Evolutionary conservation across 768 basidiomycete genomes (phyloP), one percentile per base, ranked within the genome.

Genomic region (Termitomyces sp.): DNA sequence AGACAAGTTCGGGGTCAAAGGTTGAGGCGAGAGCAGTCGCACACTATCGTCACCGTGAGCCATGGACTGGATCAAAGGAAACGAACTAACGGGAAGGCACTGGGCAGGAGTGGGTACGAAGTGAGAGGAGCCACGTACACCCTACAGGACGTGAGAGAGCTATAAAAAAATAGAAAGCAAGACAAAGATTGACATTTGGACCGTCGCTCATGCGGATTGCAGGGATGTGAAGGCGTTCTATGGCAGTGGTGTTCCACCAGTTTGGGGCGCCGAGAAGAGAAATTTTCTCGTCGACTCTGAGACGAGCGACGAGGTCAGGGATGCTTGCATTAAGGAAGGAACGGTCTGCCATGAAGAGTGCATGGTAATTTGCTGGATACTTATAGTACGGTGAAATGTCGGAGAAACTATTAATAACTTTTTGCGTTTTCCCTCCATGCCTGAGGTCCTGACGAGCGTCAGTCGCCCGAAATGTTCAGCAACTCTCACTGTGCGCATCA

Each of bases 401-500:
- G 63, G 63, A 48, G 51, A 58, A 62, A 59, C 16, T 34, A 54
- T 57, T 37, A 42, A 41, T 34, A 34, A 18, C 24, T 45, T 45
- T 58, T 52, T 31, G 1, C 50, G 18, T 22, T 45, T 39, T 46
- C 24, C 51, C 50, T 49, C 59, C 57, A 75, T 75, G 75, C 65
- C 70, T 46, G 70, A 68, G 58, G 65, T 73, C 36, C 77, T 86
- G 44, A 86, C 87, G 45, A 94, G 88, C 73, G 75, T 81, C 55
- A 77, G 84, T 31, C 77, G 81, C 3, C 89, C 93, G 11, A 80
- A 75, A 64, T 87, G 88, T 2, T 79, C 85, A 61, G 93, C 93
- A 22, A 94, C 93, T 5, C 75, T 98, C 58, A 98, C 96, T 7
- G 72, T 98, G 51, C 87, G 96, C 34, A 81, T 98, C 61, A 92